Evolutionary conservation across 1,284 basidiomycete species (phyloP).

Genomic region (Ustilago xerochloae): DNA sequence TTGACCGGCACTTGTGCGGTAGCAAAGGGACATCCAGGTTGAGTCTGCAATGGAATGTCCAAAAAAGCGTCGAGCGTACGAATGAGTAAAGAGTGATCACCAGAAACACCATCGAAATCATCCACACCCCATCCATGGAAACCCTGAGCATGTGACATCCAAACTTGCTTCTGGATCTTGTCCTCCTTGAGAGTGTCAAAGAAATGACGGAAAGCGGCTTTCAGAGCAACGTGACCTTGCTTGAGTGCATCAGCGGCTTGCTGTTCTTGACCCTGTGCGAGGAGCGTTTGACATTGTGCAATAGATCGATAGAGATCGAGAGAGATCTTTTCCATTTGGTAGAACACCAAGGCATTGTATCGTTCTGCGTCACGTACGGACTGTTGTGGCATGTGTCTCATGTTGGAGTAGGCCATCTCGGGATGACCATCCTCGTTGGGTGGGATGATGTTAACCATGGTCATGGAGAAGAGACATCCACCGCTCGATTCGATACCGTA

Average conservation of each 20-base stretch:
- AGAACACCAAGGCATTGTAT: conserved; percentile 48
- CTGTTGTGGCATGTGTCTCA: conserved; percentile 42
- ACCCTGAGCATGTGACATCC: conserved; percentile 51
- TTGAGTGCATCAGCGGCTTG: conserved; percentile 36
- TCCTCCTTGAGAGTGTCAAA: conserved; percentile 49
- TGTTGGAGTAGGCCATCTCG: conserved; percentile 47
- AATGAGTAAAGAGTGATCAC: conserved; percentile 44
- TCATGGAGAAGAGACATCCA: conserved; percentile 48
- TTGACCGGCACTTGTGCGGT: conserved; percentile 28
- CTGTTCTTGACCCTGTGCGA: conserved; percentile 22
- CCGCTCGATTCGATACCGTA: conserved; percentile 47
- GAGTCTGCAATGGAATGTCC: conserved; percentile 39
- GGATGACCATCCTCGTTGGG: neutral
- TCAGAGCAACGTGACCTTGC: conserved; percentile 35
- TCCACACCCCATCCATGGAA: conserved; percentile 52
- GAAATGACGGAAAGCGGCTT: conserved; percentile 43
- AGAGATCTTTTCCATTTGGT: conserved; percentile 44
- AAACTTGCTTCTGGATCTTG: conserved; percentile 44
- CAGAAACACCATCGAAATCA: conserved; percentile 47
- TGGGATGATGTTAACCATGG: conserved; percentile 37
- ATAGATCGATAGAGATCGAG: conserved; percentile 38
- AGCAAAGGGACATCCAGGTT: conserved; percentile 40
- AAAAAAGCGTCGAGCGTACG: conserved; percentile 39
- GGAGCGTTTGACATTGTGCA: conserved; percentile 25
- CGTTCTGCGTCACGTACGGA: conserved; percentile 38